phyloP scores from a whole-genome alignment of 1,284 basidiomycete species.

The Irpex rosettiformis region DNA sequence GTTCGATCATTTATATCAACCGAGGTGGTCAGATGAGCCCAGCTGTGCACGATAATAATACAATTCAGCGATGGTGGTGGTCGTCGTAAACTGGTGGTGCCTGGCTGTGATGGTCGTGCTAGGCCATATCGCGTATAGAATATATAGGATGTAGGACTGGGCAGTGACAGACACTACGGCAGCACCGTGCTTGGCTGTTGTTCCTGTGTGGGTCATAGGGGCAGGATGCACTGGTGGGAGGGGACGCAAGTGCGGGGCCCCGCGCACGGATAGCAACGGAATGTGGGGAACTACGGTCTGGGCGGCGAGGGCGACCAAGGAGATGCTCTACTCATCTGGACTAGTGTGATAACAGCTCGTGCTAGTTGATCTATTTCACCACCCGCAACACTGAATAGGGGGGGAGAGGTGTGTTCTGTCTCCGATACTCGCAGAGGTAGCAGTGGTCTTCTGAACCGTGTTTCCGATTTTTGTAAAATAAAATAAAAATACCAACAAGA shows the following conservation, averaged over 20 bases:
- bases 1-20: neutral
- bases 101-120: neutral
- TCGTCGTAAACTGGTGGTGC: too few species aligned
- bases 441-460: too few species aligned
- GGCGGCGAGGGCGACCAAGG: neutral
- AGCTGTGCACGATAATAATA: neutral
- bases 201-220: neutral
- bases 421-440: too few species aligned
- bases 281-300: neutral
- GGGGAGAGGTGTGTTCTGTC: too few species aligned
- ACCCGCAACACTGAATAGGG: too few species aligned
- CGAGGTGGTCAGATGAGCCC: neutral
- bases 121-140: too few species aligned
- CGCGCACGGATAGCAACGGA: neutral
- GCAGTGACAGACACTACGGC: too few species aligned
- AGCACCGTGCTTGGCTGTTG: neutral
- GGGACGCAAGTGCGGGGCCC: neutral
- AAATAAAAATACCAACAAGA: too few species aligned
- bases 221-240: neutral
- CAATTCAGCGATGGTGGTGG: too few species aligned
- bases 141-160: too few species aligned
- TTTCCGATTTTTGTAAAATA: too few species aligned
- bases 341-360: neutral
- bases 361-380: neutral
- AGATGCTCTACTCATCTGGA: neutral